phyloP scores from a whole-genome alignment of 352 stramenopile genomes.

The Phytophthora uliginosa region DNA sequence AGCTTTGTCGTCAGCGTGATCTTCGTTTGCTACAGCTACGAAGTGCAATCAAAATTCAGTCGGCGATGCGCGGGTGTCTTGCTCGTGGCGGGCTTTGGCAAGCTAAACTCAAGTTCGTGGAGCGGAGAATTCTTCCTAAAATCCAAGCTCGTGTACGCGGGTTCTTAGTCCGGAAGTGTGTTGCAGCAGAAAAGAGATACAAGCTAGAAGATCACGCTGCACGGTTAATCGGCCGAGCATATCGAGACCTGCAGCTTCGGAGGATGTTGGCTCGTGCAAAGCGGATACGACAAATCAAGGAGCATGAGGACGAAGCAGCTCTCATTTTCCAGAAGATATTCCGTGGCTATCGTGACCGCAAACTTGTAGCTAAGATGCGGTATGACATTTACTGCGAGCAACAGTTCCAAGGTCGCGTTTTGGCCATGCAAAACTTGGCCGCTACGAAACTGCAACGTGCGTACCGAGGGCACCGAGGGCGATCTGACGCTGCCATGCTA shows the following conservation, averaged over 20 bases:
- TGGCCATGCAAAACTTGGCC: conserved; percentile 66
- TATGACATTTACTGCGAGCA: conserved; percentile 54
- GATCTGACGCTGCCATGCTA: conserved; percentile 57
- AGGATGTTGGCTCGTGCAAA: conserved; percentile 59
- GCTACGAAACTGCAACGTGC: conserved; percentile 80
- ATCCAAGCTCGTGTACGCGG: conserved; percentile 87
- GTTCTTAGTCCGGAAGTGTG: conserved; percentile 68
- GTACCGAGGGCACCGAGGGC: conserved; percentile 71
- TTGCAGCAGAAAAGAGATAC: conserved; percentile 43
- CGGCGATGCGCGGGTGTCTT: conserved; percentile 83
- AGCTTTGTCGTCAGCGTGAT: conserved; percentile 78
- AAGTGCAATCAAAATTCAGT: conserved; percentile 83
- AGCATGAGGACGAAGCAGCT: conserved; percentile 67
- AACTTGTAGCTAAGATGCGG: conserved; percentile 48
- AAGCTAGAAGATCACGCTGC: conserved; percentile 46
- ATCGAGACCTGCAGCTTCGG: conserved; percentile 63
- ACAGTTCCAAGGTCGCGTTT: conserved; percentile 62
- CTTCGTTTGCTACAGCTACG: conserved; percentile 46
- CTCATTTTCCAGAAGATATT: conserved; percentile 85
- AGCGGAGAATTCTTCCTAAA: conserved; percentile 68
- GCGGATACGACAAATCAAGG: conserved; percentile 61
- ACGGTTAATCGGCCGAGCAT: conserved; percentile 53
- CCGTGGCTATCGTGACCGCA: conserved; percentile 67
- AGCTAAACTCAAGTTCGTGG: conserved; percentile 76
- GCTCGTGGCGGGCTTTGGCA: conserved; percentile 77